Percentiles rank a stretch among this genome's conserved stretches.
Conservation (phyloP, 2,329 filamentous ascomycete genomes). For the Albifimbria verrucaria region DNA sequence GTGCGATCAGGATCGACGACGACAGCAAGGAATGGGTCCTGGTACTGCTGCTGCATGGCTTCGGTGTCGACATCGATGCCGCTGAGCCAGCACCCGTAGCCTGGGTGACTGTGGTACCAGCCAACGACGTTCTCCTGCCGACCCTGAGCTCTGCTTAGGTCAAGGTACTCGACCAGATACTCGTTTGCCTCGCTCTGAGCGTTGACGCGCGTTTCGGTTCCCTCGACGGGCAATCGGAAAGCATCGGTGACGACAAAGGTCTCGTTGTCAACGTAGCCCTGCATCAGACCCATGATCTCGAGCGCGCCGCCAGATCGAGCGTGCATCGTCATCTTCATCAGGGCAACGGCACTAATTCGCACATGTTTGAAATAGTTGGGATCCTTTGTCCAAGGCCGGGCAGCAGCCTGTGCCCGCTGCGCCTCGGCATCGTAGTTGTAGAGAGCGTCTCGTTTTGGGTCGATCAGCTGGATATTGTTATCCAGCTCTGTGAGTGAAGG, state of each 20-base stretch:
- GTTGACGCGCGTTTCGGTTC: conserved; percentile 97
- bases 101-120: conserved; percentile 97
- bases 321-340: conserved; percentile 99
- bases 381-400: conserved; percentile 73
- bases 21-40: conserved; percentile 90
- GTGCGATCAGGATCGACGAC: conserved; percentile 97
- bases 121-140: conserved; percentile 89
- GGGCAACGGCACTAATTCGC: conserved; percentile 86
- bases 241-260: conserved; percentile 91
- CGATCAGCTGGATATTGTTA: conserved; percentile 79
- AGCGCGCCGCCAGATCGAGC: conserved; percentile 89
- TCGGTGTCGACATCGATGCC: conserved; percentile 95
- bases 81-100: conserved; percentile 96
- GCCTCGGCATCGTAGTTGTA: conserved; percentile 74
- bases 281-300: conserved; percentile 98
- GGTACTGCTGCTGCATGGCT: conserved; percentile 76
- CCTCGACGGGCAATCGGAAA: conserved; percentile 90
- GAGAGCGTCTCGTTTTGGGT: conserved; percentile 83
- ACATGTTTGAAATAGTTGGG: conserved; percentile 89
- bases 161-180: conserved; percentile 87
- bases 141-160: conserved; percentile 70
- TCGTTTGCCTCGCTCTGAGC: conserved; percentile 95
- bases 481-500: conserved; percentile 66
- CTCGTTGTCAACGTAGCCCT: conserved; percentile 83
- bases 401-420: conserved; percentile 62